Evolutionary conservation across 176 grass and related monocot species (phyloP).

Genomic region (maize (Zea mays)): DNA sequence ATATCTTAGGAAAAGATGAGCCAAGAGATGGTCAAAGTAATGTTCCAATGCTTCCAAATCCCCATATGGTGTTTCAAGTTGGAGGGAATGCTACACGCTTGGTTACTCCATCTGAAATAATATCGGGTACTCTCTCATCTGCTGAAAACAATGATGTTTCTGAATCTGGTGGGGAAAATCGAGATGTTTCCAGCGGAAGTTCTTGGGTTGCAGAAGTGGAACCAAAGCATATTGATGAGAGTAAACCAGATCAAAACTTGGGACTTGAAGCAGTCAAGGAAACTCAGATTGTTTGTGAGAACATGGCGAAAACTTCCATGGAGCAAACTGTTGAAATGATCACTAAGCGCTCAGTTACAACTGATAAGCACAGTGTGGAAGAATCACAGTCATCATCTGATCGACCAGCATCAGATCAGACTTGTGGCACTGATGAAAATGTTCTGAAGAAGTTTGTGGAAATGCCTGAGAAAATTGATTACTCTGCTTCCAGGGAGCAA

Average conservation of each 20-base stretch:
- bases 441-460: constrained; percentile 47
- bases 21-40: constrained; percentile 49
- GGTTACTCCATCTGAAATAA: constrained; percentile 94
- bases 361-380: constrained; percentile 61
- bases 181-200: constrained; percentile 43
- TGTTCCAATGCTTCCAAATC: constrained; percentile 55
- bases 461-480: constrained; percentile 51
- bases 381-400: constrained; percentile 46
- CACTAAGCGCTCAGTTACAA: constrained; percentile 45
- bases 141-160: constrained; percentile 48
- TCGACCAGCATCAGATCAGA: constrained; percentile 33
- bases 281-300: constrained; percentile 48
- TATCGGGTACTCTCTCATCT: constrained; percentile 73
- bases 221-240: constrained; percentile 49
- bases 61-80: constrained; percentile 70
- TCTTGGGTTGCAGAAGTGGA: constrained; percentile 41
- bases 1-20: constrained; percentile 53
- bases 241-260: constrained; percentile 37
- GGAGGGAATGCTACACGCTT: constrained; percentile 74
- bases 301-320: constrained; percentile 42
- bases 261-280: constrained; percentile 61
- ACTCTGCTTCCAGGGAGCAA: constrained; percentile 43
- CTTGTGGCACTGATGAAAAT: constrained; percentile 49
- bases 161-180: constrained; percentile 50
- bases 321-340: constrained; percentile 61